Percentiles rank a stretch among this genome's conserved stretches.
Evolutionary conservation across 2,329 filamentous ascomycete genomes (phyloP).

Genomic region (Chaetomiaceae sp.): DNA sequence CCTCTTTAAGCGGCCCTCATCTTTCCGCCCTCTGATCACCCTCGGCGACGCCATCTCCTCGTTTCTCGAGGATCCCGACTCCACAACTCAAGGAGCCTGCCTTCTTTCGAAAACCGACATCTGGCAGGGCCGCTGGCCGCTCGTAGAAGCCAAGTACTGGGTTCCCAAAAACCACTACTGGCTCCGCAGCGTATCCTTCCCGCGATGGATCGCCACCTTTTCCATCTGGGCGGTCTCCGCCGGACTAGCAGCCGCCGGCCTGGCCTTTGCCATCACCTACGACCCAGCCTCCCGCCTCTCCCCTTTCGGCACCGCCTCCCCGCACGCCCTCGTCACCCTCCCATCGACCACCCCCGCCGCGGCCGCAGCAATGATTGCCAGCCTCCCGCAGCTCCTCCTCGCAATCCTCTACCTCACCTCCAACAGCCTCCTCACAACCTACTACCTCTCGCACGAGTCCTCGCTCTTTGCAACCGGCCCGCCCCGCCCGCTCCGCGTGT

Average conservation of each 20-base stretch:
- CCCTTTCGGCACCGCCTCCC: slow-evolving; percentile 37
- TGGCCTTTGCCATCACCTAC: slow-evolving; percentile 35
- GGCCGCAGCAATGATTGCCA: slow-evolving; percentile 37
- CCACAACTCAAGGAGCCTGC: slow-evolving; percentile 40
- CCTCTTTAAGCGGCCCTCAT: slow-evolving; percentile 30
- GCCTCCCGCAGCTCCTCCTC: slow-evolving; percentile 47
- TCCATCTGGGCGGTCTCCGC: slow-evolving; percentile 38
- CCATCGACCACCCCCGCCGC: slow-evolving; percentile 19
- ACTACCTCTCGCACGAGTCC: slow-evolving; percentile 49
- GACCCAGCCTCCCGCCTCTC: slow-evolving; percentile 33
- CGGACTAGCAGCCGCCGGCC: slow-evolving; percentile 37
- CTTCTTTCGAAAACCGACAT: slow-evolving; percentile 47
- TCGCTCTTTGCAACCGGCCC: slow-evolving; percentile 38
- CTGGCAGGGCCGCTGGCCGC: slow-evolving; percentile 39
- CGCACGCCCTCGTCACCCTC: slow-evolving; percentile 31
- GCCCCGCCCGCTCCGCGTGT: slow-evolving; percentile 41
- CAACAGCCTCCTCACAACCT: slow-evolving; percentile 45
- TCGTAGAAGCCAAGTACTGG: slow-evolving; percentile 41
- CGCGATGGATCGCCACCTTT: slow-evolving; percentile 40
- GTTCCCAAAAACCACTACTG: slow-evolving; percentile 40
- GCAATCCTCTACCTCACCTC: slow-evolving; percentile 44
- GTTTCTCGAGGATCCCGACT: slow-evolving; percentile 45
- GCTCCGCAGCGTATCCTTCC: slow-evolving; percentile 40
- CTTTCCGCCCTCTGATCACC: slow-evolving; percentile 44
- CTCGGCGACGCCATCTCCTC: slow-evolving; percentile 49